Evolutionary conservation across 306 rosid species (phyloP).

Genomic region (Myrica gale): DNA sequence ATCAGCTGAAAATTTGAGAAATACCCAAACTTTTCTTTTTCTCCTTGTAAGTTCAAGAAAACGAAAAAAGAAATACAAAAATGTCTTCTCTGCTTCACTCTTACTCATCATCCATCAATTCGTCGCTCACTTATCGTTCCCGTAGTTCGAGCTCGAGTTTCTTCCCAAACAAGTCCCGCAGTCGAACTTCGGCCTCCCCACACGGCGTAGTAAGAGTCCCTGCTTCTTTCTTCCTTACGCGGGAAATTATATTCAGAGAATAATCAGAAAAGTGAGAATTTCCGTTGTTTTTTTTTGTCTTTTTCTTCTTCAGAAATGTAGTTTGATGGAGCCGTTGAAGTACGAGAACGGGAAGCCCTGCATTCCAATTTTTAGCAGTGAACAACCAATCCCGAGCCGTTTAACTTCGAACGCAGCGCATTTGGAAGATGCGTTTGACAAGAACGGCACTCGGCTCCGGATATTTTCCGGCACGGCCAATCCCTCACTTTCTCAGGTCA

Average conservation of each 20-base stretch:
- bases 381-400: conserved; percentile 37
- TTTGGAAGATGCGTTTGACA: conserved; percentile 36
- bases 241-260: background rate
- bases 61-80: background rate
- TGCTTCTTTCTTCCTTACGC: background rate
- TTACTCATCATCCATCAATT: conserved; percentile 10
- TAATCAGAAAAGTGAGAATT: background rate
- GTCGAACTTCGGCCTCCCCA: conserved; percentile 19
- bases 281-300: background rate
- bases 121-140: conserved; percentile 12
- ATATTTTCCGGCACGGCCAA: conserved; percentile 88
- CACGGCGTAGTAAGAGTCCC: conserved; percentile 35
- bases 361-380: conserved; percentile 19
- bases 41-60: background rate
- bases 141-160: background rate
- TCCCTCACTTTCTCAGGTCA: conserved; percentile 68
- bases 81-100: conserved; percentile 40
- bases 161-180: conserved; percentile 1
- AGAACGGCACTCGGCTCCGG: conserved; percentile 63
- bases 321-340: conserved; percentile 42
- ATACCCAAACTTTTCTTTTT: background rate
- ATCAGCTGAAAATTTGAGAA: no score
- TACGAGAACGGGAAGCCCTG: conserved; percentile 58
- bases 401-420: conserved; percentile 32
- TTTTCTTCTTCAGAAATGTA: conserved; percentile 41